Percentiles rank a stretch among this genome's conserved stretches.
These are phyloP conservation scores for Liriodendron chinense DNA, from an alignment of 164 flowering plant species.

Conservation along the genomic window DNA sequence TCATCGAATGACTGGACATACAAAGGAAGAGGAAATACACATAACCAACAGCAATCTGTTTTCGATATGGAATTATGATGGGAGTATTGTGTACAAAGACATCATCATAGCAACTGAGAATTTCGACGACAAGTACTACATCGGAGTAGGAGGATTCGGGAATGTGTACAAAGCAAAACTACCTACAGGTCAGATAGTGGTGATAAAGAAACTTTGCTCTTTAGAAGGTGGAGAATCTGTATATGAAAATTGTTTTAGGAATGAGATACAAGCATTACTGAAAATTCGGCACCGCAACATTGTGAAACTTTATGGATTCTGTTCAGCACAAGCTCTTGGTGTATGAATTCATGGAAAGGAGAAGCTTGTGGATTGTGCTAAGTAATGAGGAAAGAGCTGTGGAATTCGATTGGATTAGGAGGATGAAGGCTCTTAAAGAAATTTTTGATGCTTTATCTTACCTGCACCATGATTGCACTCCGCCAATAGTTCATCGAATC, in stretches of 20 bases:
- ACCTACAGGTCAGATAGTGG: constrained; percentile 12
- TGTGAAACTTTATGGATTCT: constrained; percentile 34
- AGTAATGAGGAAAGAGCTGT: constrained; percentile 16
- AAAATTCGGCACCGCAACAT: constrained; percentile 40
- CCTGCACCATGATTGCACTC: constrained; percentile 20
- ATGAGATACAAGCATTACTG: constrained; percentile 31
- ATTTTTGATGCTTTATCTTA: constrained; percentile 4
- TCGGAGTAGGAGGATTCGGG: constrained; percentile 51
- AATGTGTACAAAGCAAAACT: constrained; percentile 23
- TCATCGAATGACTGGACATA: background rate
- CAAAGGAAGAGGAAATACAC: background rate
- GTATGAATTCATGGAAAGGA: constrained; percentile 39
- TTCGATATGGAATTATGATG: constrained; percentile 49
- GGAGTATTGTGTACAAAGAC: constrained; percentile 44
- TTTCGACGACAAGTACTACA: constrained; percentile 42
- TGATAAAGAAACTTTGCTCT: constrained; percentile 16
- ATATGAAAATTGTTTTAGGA: constrained; percentile 23
- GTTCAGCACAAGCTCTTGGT: constrained; percentile 29
- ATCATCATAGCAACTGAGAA: constrained; percentile 49
- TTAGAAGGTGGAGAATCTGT: background rate
- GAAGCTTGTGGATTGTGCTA: constrained; percentile 36
- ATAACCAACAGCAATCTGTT: background rate
- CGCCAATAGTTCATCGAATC: background rate
- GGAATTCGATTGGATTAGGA: constrained; percentile 19
- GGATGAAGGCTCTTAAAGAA: constrained; percentile 7